Conservation (phyloP, 2,329 filamentous ascomycete species). For the Achaetomium macrosporum region DNA sequence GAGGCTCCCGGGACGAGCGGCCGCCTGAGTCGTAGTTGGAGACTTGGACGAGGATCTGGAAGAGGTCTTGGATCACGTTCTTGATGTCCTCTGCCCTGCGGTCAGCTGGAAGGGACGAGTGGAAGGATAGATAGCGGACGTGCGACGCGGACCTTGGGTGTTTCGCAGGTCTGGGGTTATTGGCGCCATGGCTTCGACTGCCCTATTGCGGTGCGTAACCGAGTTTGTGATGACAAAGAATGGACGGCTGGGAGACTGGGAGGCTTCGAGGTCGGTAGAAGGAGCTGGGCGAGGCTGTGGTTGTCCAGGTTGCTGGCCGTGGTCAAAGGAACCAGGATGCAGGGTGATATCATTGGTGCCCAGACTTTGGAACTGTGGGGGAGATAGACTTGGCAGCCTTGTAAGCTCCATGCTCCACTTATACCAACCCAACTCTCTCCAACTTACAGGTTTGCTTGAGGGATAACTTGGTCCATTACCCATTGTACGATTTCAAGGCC, state of each 20-base stretch:
- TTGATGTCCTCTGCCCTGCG: slow-evolving; percentile 48
- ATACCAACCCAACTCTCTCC: not conserved
- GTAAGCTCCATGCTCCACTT: not conserved
- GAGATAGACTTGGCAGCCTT: not conserved
- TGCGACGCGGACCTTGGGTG: slow-evolving; percentile 21
- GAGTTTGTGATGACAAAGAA: not conserved
- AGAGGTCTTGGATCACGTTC: slow-evolving; percentile 58
- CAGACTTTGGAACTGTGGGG: not conserved
- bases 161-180: slow-evolving; percentile 24
- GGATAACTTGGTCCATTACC: no score
- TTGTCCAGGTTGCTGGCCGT: no score
- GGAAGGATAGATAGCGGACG: not conserved
- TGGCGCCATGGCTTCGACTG: slow-evolving; percentile 23
- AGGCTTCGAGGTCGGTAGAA: no score
- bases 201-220: no score
- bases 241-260: no score
- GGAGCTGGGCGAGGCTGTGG: no score
- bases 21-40: slow-evolving; percentile 53
- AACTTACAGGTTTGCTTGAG: not conserved
- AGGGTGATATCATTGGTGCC: not conserved
- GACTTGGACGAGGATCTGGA: slow-evolving; percentile 58
- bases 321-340: not conserved
- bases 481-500: no score
- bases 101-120: no score
- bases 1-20: slow-evolving; percentile 49